These are phyloP conservation scores for Atkinsonella texensis DNA, from an alignment of 2,329 filamentous ascomycete genomes.

Conservation along the genomic window DNA sequence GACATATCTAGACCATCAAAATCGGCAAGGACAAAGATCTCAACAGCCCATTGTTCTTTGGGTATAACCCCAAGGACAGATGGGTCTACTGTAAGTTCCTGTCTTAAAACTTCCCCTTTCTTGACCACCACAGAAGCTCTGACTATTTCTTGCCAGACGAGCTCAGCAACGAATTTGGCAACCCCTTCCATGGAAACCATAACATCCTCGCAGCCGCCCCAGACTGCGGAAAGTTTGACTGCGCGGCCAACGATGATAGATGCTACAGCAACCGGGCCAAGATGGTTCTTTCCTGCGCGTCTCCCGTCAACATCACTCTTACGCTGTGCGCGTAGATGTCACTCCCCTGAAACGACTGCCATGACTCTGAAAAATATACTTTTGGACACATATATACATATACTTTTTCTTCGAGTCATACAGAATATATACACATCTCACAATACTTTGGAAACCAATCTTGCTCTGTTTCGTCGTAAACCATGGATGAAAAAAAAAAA, in stretches of 20 bases:
- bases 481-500: too few species aligned
- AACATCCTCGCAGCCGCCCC: constrained; percentile 25
- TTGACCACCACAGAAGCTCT: neutral
- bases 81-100: constrained; percentile 24
- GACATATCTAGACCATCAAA: constrained; percentile 25
- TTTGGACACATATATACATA: too few species aligned
- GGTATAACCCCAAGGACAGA: constrained; percentile 24
- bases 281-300: constrained; percentile 19
- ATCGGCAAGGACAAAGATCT: constrained; percentile 26
- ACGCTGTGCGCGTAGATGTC: too few species aligned
- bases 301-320: too few species aligned
- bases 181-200: constrained; percentile 25
- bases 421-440: too few species aligned
- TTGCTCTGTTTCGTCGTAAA: too few species aligned
- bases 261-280: constrained; percentile 30
- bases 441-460: too few species aligned
- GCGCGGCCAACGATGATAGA: constrained; percentile 18
- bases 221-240: constrained; percentile 27
- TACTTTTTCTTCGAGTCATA: too few species aligned
- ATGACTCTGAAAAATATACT: too few species aligned
- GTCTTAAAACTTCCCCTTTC: neutral
- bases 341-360: too few species aligned
- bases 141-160: constrained; percentile 19
- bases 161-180: constrained; percentile 27
- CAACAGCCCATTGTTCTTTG: constrained; percentile 26